These are phyloP conservation scores for Allodekkera sacchari DNA, from an alignment of 805 yeast genomes.

Conservation along the genomic window DNA sequence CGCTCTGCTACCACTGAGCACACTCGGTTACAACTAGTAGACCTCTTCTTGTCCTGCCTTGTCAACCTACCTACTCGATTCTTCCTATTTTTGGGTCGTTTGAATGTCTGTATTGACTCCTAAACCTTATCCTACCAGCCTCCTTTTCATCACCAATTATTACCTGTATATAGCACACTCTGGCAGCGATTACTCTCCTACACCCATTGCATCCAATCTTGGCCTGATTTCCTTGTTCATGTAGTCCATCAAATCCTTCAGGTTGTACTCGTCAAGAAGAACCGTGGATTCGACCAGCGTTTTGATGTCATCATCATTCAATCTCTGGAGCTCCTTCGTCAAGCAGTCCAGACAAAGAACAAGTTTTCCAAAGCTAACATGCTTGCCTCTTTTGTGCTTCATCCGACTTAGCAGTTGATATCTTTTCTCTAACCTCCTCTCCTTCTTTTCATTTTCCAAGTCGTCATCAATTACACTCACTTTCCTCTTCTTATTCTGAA, in stretches of 20 bases:
- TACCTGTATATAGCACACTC: no score
- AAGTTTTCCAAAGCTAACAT: slow-evolving; percentile 18
- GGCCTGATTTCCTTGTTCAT: slow-evolving; percentile 4
- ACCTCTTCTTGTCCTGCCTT: no score
- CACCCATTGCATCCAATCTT: no score
- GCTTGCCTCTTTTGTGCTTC: slow-evolving; percentile 14
- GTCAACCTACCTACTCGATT: no score
- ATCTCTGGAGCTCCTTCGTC: slow-evolving; percentile 5
- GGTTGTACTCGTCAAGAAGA: slow-evolving; percentile 10
- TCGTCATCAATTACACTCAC: not conserved
- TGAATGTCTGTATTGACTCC: no score
- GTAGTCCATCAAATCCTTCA: slow-evolving; percentile 4
- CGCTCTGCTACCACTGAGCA: no score
- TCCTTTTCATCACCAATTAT: no score
- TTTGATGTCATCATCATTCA: slow-evolving; percentile 9
- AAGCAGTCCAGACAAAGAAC: slow-evolving; percentile 20
- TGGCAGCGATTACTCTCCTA: no score
- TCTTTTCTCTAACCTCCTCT: slow-evolving; percentile 1
- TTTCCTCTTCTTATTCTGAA: slow-evolving; percentile 26
- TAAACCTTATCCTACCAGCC: no score
- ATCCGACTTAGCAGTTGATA: slow-evolving; percentile 10
- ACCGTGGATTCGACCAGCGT: slow-evolving; percentile 7
- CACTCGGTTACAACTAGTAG: no score
- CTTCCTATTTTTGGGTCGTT: no score
- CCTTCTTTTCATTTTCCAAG: slow-evolving; percentile 2